Evolutionary conservation across 1,284 basidiomycete species (phyloP).

Genomic region (Phylloporus sp.): DNA sequence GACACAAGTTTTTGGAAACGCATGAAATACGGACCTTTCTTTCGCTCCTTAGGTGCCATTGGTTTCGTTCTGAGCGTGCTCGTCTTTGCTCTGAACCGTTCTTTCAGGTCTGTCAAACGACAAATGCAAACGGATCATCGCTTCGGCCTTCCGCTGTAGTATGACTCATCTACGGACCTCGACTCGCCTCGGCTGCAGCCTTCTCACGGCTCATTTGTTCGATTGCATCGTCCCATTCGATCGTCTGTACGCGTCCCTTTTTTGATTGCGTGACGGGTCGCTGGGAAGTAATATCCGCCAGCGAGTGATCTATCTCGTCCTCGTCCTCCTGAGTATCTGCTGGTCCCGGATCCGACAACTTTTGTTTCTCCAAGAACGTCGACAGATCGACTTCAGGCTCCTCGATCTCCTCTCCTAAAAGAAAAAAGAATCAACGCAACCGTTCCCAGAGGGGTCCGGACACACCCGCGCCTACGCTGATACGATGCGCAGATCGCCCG

Average conservation of each 20-base stretch:
- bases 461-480: no score
- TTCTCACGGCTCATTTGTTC: conserved; percentile 71
- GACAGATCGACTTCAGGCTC: conserved; percentile 78
- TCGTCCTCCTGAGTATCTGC: conserved; percentile 41
- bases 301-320: conserved; percentile 63
- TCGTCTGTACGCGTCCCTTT: conserved; percentile 66
- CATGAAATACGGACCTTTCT: conserved; percentile 37
- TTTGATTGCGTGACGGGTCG: conserved; percentile 35
- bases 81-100: conserved; percentile 63
- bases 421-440: background rate
- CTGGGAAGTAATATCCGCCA: conserved; percentile 53
- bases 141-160: background rate
- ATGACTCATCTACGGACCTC: conserved; percentile 50
- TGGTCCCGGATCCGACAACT: conserved; percentile 42
- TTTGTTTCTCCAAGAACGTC: conserved; percentile 64
- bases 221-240: conserved; percentile 68
- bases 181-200: conserved; percentile 67
- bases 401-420: conserved; percentile 62
- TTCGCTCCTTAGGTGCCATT: conserved; percentile 36
- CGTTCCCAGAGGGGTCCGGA: no score
- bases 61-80: conserved; percentile 50
- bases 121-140: background rate
- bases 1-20: conserved; percentile 6
- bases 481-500: no score
- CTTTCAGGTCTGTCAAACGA: conserved; percentile 63